phyloP scores from a whole-genome alignment of 2,329 filamentous ascomycete genomes.

The Bipolaris zeicola region DNA sequence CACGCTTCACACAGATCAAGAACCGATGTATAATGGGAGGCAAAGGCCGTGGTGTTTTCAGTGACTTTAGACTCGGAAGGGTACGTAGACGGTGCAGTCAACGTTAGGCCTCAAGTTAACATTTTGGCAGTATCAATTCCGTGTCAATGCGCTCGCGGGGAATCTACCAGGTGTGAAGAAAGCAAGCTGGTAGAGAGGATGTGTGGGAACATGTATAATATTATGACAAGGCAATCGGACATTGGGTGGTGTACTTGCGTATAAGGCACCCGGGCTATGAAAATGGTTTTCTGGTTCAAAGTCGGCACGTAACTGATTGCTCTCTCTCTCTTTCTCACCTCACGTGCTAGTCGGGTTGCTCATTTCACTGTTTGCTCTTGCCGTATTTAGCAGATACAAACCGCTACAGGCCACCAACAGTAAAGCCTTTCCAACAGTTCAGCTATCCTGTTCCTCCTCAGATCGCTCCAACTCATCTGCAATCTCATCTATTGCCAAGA shows the following conservation, averaged over 20 bases:
- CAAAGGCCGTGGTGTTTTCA: slow-evolving; percentile 86
- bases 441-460: too few species aligned
- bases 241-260: slow-evolving; percentile 40
- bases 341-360: not conserved
- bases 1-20: slow-evolving; percentile 87
- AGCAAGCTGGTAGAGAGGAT: slow-evolving; percentile 79
- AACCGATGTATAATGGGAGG: slow-evolving; percentile 93
- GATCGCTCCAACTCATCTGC: slow-evolving; percentile 1
- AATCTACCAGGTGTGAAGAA: slow-evolving; percentile 91
- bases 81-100: slow-evolving; percentile 59
- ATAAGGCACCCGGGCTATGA: slow-evolving; percentile 20
- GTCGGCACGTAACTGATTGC: not conserved
- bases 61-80: slow-evolving; percentile 89
- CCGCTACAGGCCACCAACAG: slow-evolving; percentile 5
- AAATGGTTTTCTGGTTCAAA: slow-evolving; percentile 5
- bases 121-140: slow-evolving; percentile 82
- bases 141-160: slow-evolving; percentile 83
- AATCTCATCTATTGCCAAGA: not conserved
- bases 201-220: slow-evolving; percentile 20
- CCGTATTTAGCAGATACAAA: slow-evolving; percentile 20
- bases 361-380: slow-evolving; percentile 21
- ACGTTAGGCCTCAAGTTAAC: slow-evolving; percentile 15
- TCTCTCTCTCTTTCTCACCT: not conserved
- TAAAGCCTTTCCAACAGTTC: not conserved
- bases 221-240: slow-evolving; percentile 18